Evolutionary conservation across 352 stramenopile genomes (phyloP), one percentile per base, ranked within the genome.

Genomic region (Elongisporangium anandrum): DNA sequence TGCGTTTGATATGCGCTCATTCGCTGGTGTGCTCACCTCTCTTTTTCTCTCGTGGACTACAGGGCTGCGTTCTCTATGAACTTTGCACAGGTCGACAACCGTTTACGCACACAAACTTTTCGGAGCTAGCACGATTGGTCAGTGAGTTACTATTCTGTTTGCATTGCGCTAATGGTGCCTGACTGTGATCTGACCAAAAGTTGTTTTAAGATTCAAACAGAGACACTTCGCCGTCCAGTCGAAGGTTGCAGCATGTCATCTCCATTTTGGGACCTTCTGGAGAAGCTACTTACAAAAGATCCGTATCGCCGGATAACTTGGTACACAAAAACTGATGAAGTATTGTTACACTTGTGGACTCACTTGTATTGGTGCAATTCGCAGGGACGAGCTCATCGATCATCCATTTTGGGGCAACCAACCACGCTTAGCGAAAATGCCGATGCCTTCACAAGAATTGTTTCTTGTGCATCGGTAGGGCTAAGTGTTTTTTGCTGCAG

Each of bases 61-160:
- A 95, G 85, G 86, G 86, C 0, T 95, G 86, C 23, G 72, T 95
- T 21, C 52, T 95, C 24, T 95, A 80, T 59, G 86, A 95, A 52
- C 65, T 95, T 10, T 76, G 66, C 49, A 87, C 81, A 12, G 84
- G 84, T 1, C 67, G 62, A 2, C 78, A 87, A 55, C 78, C 84
- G 17, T 94, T 94, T 62, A 86, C 66, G 4, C 77, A 92, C 52
- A 85, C 77, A 1, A 87, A 81, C 56, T 94, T 92, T 52, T 72
- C 79, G 0, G 75, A 94, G 38, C 64, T 95, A 13, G 78, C 73
- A 29, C 74, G 73, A 61, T 88, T 86, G 67, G 85, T 95, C 63
- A 51, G 56, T 66, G 21, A 16, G 41, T n/a, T 9, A 22, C 52
- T 24, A 38, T 45, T 38, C 20, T 16, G 2, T 15, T n/a, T 63